Base-by-base conservation (phyloP, 257 asterid species). In the Osmanthus fragrans region DNA sequence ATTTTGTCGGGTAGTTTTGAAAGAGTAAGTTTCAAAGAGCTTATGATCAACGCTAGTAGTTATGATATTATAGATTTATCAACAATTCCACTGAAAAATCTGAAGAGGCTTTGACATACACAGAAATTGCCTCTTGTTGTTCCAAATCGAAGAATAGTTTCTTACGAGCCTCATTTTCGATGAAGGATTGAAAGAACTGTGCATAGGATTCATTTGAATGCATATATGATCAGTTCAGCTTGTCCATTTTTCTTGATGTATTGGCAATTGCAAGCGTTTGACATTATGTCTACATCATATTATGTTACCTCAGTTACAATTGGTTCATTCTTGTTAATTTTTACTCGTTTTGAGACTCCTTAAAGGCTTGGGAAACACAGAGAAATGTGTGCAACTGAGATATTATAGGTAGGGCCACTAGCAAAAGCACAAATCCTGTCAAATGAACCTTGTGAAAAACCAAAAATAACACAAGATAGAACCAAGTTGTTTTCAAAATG, bases 1-100 rank as follows among this genome's bases (percentile, higher is more conserved):
- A 27, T 91, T 90, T 84, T 90, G 97, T 60, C 92, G 97, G 92
- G 89, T 49, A 82, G 87, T 75, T 90, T 92, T 45, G 87, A 89
- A 80, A 85, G 92, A 74, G 83, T 93, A 79, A 71, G 88, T 64
- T 90, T 95, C 2, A 86, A 86, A 56, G 97, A 93, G 71, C 95
- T 93, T 6, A 90, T 96, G 98, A 86, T 91, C 40, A 90, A 90
- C 87, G 85, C 94, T 7, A 86, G 91, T 88, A 79, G 65, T 25
- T 76, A 79, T 7, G 97, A 93, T 40, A 79, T 92, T 71, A 54
- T 88, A 1, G 96, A 93, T 19, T 77, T 90, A 76, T 65, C 91
- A 3, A 80, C 87, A 40, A 86, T 88, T 71, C 74, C 84, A 37
- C 85, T 78, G 87, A 95, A 93, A 75, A 92, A 90, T 81, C 70